Percentiles rank a stretch among this genome's conserved stretches.
phyloP scores from a whole-genome alignment of 352 stramenopile species.

The Pythium brassicae region DNA sequence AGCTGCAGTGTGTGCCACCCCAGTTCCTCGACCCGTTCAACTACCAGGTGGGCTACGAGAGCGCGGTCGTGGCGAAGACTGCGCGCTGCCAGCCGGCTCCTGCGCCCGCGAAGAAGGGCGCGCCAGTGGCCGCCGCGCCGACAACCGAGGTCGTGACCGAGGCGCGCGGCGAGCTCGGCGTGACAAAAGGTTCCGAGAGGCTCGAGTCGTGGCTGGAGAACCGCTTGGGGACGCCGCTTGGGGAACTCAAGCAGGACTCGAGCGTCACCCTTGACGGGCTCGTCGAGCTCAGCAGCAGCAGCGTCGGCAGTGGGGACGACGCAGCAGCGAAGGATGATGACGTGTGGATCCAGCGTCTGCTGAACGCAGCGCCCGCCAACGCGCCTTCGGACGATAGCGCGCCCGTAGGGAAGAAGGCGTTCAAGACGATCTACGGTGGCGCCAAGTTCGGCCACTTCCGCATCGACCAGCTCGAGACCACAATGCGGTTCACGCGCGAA shows the following conservation, averaged over 20 bases:
- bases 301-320: neutral
- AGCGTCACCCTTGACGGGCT: constrained; percentile 5
- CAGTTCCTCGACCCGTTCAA: constrained; percentile 50
- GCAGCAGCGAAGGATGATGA: constrained; percentile 2
- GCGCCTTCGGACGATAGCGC: neutral
- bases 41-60: constrained; percentile 63
- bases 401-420: constrained; percentile 10
- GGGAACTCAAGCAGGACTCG: constrained; percentile 7
- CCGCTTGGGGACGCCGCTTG: constrained; percentile 28
- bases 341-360: constrained; percentile 27
- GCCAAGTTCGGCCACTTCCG: constrained; percentile 54
- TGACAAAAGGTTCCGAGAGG: constrained; percentile 1
- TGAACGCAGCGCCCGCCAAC: constrained; percentile 9
- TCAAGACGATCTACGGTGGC: constrained; percentile 50
- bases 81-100: constrained; percentile 24
- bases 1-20: constrained; percentile 30
- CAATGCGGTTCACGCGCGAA: constrained; percentile 56
- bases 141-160: constrained; percentile 6
- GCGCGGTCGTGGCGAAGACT: constrained; percentile 39
- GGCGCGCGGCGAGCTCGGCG: neutral
- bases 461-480: constrained; percentile 51
- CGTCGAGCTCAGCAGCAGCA: constrained; percentile 3
- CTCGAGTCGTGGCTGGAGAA: constrained; percentile 54
- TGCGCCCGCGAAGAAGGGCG: neutral
- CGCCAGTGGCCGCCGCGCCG: neutral